These are phyloP conservation scores for Nannizzia gypsea DNA, from an alignment of 2,329 filamentous ascomycete genomes.

Conservation along the genomic window DNA sequence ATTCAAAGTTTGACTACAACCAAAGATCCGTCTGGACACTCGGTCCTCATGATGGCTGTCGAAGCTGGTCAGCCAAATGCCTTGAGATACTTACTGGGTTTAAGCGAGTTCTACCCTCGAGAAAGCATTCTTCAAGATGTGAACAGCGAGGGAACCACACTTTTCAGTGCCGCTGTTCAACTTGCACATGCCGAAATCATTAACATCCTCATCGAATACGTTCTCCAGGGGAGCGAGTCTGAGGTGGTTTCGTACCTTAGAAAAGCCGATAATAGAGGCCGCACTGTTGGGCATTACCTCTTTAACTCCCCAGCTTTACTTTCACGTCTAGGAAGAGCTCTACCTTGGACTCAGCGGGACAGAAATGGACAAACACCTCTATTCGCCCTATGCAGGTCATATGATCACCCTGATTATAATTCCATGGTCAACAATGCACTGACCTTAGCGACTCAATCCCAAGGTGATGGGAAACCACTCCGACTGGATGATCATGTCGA, in stretches of 20 bases:
- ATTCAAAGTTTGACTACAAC: slow-evolving; percentile 51
- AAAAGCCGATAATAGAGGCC: slow-evolving; percentile 68
- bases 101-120: slow-evolving; percentile 63
- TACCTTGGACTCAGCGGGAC: slow-evolving; percentile 84
- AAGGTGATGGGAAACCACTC: slow-evolving; percentile 66
- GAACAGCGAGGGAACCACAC: slow-evolving; percentile 79
- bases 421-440: slow-evolving; percentile 78
- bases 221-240: slow-evolving; percentile 47
- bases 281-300: slow-evolving; percentile 88
- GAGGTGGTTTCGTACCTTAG: slow-evolving; percentile 57
- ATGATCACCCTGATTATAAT: slow-evolving; percentile 79
- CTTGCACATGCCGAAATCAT: slow-evolving; percentile 64
- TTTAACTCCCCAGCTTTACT: slow-evolving; percentile 84
- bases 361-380: slow-evolving; percentile 97
- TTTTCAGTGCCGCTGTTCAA: slow-evolving; percentile 84
- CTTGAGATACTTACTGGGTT: slow-evolving; percentile 66
- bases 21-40: slow-evolving; percentile 61
- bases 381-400: slow-evolving; percentile 88
- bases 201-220: slow-evolving; percentile 59
- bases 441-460: slow-evolving; percentile 57
- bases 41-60: slow-evolving; percentile 75
- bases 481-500: slow-evolving; percentile 91
- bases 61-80: slow-evolving; percentile 58
- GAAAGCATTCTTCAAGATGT: slow-evolving; percentile 65
- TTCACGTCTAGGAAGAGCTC: slow-evolving; percentile 56